phyloP scores from a whole-genome alignment of 2,329 filamentous ascomycete genomes.

The Coleophoma eucalyptorum region DNA sequence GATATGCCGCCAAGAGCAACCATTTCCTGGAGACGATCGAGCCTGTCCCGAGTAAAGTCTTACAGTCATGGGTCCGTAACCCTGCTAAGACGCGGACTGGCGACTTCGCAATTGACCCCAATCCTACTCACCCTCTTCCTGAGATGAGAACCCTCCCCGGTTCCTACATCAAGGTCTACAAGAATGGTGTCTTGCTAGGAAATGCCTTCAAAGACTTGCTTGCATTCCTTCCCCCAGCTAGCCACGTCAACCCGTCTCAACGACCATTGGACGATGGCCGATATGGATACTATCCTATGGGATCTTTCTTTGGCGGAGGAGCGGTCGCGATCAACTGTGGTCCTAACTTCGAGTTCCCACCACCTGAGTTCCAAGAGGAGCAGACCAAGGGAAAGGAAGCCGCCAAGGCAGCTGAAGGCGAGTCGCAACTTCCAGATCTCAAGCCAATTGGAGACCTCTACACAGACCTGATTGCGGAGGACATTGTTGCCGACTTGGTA shows the following conservation, averaged over 20 bases:
- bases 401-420: too few relatives aligned
- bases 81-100: constrained; percentile 21
- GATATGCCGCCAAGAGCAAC: constrained; percentile 86
- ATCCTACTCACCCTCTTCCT: constrained; percentile 67
- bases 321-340: constrained; percentile 94
- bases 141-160: constrained; percentile 83
- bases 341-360: constrained; percentile 87
- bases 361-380: constrained; percentile 41
- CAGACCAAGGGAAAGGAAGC: background rate
- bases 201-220: constrained; percentile 85
- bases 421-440: background rate
- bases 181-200: constrained; percentile 84
- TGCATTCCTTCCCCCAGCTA: constrained; percentile 88
- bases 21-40: constrained; percentile 86
- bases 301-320: constrained; percentile 88
- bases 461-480: background rate
- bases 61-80: constrained; percentile 29
- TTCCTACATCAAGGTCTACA: constrained; percentile 85
- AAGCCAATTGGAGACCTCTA: background rate
- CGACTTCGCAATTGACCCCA: constrained; percentile 53
- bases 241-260: constrained; percentile 51
- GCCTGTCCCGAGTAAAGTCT: constrained; percentile 57
- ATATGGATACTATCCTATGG: constrained; percentile 91
- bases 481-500: background rate
- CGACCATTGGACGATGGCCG: constrained; percentile 87